Conservation (phyloP, 495 filamentous ascomycete genomes). For the Friedmanniomyces endolithicus region DNA sequence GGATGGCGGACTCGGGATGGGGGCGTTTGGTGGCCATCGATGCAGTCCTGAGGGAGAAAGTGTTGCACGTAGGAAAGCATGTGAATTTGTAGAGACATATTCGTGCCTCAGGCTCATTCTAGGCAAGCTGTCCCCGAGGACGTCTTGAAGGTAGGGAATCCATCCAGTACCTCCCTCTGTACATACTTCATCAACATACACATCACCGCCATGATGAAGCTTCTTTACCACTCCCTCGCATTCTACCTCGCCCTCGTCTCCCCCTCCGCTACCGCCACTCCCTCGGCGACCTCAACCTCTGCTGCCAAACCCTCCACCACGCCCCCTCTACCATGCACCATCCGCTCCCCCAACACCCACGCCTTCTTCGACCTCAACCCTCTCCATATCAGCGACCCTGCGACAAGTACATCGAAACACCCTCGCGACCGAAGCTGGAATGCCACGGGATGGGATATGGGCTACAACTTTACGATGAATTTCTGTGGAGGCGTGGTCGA, state of each 20-base stretch:
- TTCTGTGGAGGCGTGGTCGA: slow-evolving; percentile 83
- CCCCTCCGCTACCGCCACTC: neutral
- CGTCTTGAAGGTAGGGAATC: too few species aligned
- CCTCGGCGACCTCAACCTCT: slow-evolving; percentile 18
- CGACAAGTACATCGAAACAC: slow-evolving; percentile 46
- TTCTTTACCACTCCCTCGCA: slow-evolving; percentile 19
- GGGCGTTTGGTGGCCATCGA: slow-evolving; percentile 14
- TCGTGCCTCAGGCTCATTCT: neutral
- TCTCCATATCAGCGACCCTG: slow-evolving; percentile 50
- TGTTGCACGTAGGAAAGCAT: neutral
- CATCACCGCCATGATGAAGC: slow-evolving; percentile 6
- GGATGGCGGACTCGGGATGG: slow-evolving; percentile 6
- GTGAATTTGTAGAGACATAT: neutral
- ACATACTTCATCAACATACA: too few species aligned
- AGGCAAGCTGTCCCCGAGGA: neutral
- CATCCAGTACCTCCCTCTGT: too few species aligned
- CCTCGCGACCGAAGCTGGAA: slow-evolving; percentile 63
- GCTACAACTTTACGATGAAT: slow-evolving; percentile 87
- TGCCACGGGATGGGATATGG: slow-evolving; percentile 72
- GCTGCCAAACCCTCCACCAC: slow-evolving; percentile 29
- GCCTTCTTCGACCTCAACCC: slow-evolving; percentile 83
- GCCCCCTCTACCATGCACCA: slow-evolving; percentile 55
- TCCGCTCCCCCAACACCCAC: slow-evolving; percentile 57
- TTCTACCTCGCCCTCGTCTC: slow-evolving; percentile 18
- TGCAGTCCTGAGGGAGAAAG: neutral